Evolutionary conservation across 805 yeast species (phyloP).

Genomic region (Candida jianshihensis): DNA sequence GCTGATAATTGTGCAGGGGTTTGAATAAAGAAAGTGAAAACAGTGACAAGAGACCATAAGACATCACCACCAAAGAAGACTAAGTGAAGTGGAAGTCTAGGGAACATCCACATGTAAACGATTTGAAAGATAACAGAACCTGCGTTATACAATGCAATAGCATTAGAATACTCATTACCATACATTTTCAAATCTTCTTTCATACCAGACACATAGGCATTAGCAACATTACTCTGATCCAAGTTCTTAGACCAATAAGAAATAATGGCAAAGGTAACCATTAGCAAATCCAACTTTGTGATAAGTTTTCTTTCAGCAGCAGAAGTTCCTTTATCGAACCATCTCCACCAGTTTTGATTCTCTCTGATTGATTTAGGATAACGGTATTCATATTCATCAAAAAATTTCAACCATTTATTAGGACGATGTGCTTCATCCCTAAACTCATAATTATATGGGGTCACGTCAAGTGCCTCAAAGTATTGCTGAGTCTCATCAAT

Average conservation of each 20-base stretch:
- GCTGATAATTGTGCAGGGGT: slow-evolving; percentile 46
- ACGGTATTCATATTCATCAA: slow-evolving; percentile 56
- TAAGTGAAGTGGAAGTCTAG: slow-evolving; percentile 45
- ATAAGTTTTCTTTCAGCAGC: slow-evolving; percentile 35
- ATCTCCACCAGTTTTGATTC: slow-evolving; percentile 42
- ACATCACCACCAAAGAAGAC: slow-evolving; percentile 47
- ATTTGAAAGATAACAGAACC: slow-evolving; percentile 58
- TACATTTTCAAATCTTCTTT: slow-evolving; percentile 33
- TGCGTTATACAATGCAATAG: slow-evolving; percentile 52
- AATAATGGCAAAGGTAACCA: slow-evolving; percentile 47
- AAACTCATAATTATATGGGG: slow-evolving; percentile 18
- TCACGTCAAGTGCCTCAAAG: background rate
- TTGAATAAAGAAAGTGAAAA: slow-evolving; percentile 42
- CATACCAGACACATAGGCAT: slow-evolving; percentile 44
- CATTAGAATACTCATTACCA: slow-evolving; percentile 57
- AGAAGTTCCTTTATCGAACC: slow-evolving; percentile 47
- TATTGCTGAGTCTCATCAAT: no score
- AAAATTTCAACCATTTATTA: slow-evolving; percentile 35
- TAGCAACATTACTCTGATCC: slow-evolving; percentile 33
- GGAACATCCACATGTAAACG: slow-evolving; percentile 56
- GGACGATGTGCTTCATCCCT: slow-evolving; percentile 33
- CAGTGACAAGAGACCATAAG: slow-evolving; percentile 60
- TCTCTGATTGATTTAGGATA: slow-evolving; percentile 26
- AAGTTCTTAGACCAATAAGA: slow-evolving; percentile 56
- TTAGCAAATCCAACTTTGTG: slow-evolving; percentile 42